phyloP scores from a whole-genome alignment of 78 protist species.

The Dictyostelium citrinum region DNA sequence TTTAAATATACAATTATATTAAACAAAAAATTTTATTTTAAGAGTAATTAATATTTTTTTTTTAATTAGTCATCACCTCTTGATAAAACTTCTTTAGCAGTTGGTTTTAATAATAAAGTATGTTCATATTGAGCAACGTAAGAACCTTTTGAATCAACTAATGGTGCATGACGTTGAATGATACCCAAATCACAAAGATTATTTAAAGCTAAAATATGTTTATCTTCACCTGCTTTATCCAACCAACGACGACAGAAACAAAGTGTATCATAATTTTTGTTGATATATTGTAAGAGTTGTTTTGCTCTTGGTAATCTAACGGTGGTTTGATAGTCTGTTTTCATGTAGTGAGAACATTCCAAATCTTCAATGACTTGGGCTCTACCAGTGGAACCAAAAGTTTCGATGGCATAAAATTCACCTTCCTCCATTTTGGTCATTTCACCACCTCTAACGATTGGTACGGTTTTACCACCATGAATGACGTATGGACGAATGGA shows the following conservation, averaged over 20 bases:
- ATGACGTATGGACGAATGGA: constrained; percentile 93
- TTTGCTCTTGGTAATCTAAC: constrained; percentile 80
- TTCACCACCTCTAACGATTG: constrained; percentile 93
- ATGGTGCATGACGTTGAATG: constrained; percentile 94
- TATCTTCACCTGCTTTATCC: constrained; percentile 62
- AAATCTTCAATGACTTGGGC: constrained; percentile 91
- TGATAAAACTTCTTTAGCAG: constrained; percentile 96
- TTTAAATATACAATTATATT: not conserved
- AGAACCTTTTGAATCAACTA: constrained; percentile 93
- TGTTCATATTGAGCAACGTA: constrained; percentile 98
- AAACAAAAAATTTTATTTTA: not conserved
- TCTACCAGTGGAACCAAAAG: constrained; percentile 95
- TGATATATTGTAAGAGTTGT: constrained; percentile 88
- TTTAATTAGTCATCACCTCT: constrained; percentile 93
- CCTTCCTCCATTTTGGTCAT: constrained; percentile 95
- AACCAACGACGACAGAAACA: constrained; percentile 95
- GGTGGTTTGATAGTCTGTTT: constrained; percentile 40
- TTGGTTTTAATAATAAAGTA: constrained; percentile 94
- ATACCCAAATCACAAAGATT: constrained; percentile 90
- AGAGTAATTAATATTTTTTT: not conserved
- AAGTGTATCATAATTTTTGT: constrained; percentile 95
- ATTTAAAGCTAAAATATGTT: constrained; percentile 85
- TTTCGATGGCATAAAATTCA: constrained; percentile 99
- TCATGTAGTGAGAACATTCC: constrained; percentile 98
- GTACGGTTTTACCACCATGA: constrained; percentile 98